Evolutionary conservation across 371 early-diverging fungal species (phyloP).

Genomic region (Mortierella sp.): DNA sequence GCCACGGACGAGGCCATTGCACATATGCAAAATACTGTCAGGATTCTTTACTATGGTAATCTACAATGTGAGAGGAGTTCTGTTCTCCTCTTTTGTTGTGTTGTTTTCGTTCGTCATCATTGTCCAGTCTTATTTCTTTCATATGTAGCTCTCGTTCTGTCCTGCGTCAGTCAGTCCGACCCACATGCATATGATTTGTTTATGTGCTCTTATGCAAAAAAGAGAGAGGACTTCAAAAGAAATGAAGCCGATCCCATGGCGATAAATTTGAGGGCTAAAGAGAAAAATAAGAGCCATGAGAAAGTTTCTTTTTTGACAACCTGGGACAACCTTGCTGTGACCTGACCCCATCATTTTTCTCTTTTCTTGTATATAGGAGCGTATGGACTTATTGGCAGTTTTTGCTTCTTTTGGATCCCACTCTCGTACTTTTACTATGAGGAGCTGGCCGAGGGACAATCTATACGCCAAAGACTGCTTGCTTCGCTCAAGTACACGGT

Average conservation of each 20-base stretch:
- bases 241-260: slow-evolving; percentile 9
- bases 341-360: not conserved
- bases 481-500: slow-evolving; percentile 55
- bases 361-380: slow-evolving; percentile 51
- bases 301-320: not conserved
- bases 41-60: slow-evolving; percentile 71
- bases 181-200: slow-evolving; percentile 9
- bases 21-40: slow-evolving; percentile 61
- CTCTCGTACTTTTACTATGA: slow-evolving; percentile 81
- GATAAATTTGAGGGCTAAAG: not conserved
- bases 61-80: slow-evolving; percentile 6
- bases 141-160: slow-evolving; percentile 1
- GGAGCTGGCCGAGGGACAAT: slow-evolving; percentile 58
- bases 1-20: slow-evolving; percentile 70
- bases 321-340: not conserved
- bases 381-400: slow-evolving; percentile 67
- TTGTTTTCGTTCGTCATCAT: not conserved
- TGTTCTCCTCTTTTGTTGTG: not conserved
- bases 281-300: not conserved
- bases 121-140: not conserved
- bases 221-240: not conserved
- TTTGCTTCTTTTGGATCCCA: slow-evolving; percentile 72
- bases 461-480: slow-evolving; percentile 24
- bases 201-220: slow-evolving; percentile 7
- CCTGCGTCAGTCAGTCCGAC: slow-evolving; percentile 11